These are phyloP conservation scores for Hyaloscypha bicolor DNA, from an alignment of 495 filamentous ascomycete genomes.

Conservation along the genomic window DNA sequence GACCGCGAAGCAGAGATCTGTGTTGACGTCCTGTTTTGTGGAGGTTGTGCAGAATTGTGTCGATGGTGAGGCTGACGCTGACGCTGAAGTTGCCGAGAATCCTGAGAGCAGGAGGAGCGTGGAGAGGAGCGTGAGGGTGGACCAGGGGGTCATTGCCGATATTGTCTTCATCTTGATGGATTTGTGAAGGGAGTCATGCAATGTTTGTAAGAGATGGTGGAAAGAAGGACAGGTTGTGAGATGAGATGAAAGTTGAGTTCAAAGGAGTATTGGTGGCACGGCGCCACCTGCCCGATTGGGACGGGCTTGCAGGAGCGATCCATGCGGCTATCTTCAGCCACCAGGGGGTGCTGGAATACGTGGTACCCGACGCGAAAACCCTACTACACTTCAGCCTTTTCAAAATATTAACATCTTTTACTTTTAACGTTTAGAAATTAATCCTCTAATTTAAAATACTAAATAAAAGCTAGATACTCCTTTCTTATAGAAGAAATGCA, in stretches of 20 bases:
- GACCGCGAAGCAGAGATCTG: slow-evolving; percentile 18
- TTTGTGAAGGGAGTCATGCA: neutral
- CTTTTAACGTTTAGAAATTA: too few relatives aligned
- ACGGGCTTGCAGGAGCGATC: neutral
- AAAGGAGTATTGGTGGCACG: neutral
- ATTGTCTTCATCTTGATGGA: neutral
- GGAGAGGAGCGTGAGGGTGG: neutral
- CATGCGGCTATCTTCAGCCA: too few relatives aligned
- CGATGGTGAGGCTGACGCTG: neutral
- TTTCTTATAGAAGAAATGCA: too few relatives aligned
- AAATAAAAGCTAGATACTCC: too few relatives aligned
- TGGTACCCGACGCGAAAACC: too few relatives aligned
- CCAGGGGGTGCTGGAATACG: too few relatives aligned
- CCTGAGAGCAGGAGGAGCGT: neutral
- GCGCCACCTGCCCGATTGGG: neutral
- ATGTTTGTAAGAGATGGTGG: neutral
- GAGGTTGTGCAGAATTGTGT: neutral
- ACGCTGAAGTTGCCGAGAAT: neutral
- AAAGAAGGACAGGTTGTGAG: neutral
- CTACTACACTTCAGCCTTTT: too few relatives aligned
- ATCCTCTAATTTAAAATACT: too few relatives aligned
- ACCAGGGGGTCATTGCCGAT: neutral
- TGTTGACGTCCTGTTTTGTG: neutral
- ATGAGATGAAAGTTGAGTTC: neutral
- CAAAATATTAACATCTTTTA: too few relatives aligned